Base-by-base conservation (phyloP, 257 asterid species). In the Scutellaria barbata region DNA sequence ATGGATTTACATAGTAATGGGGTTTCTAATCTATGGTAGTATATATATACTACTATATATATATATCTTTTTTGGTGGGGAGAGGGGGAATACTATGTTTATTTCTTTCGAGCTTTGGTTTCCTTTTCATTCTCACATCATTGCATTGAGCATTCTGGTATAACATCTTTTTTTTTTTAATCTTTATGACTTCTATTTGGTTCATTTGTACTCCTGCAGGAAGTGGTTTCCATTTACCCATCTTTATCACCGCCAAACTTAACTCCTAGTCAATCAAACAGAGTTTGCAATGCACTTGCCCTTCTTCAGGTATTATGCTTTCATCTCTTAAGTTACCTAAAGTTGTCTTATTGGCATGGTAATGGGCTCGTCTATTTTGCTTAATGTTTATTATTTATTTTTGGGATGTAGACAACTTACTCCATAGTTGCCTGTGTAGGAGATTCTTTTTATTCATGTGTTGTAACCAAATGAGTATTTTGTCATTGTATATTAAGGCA, bases 241-340 rank as follows among this genome's bases (percentile, higher is more conserved):
- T 89, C 87, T 73, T 74, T 91, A 59, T 91, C 96, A 51, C 96
- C 95, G 2, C 96, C 97, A 55, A 91, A 79, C 77, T 78, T 91
- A 63, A 83, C 92, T 73, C 89, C 88, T 22, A 85, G 85, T 1
- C 95, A 91, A 64, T 91, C 97, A 14, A 89, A 87, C 73, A 75
- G 95, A 75, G 95, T 89, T 75, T 91, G 95, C 87, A 91, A 91
- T 82, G 95, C 96, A 46, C 90, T 91, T 58, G 96, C 96, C 33
- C 96, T 91, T 69, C 96, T 91, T 79, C 97, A 91, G 95, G 96
- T 89, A 71, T 65, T 39, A 43, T 52, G 3, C 20, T 42, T 16
- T 35, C 74, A 40, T 41, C 20, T 63, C 22, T 20, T 37, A 48
- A 10, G 5, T 63, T 41, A 48, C 48, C 25, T 45, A 13, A 22